These are phyloP conservation scores for Talaromyces nanjingensis DNA, from an alignment of 495 filamentous ascomycete species.

Conservation along the genomic window DNA sequence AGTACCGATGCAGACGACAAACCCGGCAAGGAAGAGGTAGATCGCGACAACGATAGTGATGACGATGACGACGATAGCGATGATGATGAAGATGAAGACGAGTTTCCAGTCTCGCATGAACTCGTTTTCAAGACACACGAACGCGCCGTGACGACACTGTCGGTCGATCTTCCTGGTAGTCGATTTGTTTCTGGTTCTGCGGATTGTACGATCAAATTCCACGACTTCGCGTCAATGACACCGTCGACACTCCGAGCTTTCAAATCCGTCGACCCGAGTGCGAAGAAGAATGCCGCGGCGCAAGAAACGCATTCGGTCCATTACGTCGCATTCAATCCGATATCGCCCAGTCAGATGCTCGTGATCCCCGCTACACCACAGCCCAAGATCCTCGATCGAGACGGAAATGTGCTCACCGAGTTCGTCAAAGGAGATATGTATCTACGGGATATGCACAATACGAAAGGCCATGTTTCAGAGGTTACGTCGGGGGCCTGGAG, in stretches of 20 bases:
- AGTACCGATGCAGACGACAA: conserved; percentile 13
- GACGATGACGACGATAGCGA: conserved; percentile 52
- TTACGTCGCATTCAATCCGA: conserved; percentile 77
- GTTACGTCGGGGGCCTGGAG: conserved; percentile 83
- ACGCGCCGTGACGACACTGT: conserved; percentile 73
- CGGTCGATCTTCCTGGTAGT: conserved; percentile 77
- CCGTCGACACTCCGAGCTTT: conserved; percentile 89
- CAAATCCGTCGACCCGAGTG: conserved; percentile 81
- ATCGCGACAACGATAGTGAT: conserved; percentile 39
- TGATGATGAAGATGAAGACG: conserved; percentile 70
- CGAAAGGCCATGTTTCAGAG: conserved; percentile 91
- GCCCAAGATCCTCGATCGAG: conserved; percentile 79
- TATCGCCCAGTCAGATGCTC: conserved; percentile 73
- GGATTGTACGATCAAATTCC: conserved; percentile 85
- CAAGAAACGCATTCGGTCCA: conserved; percentile 84
- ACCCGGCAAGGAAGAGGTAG: conserved; percentile 20
- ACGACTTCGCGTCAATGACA: conserved; percentile 94
- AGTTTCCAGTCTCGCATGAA: conserved; percentile 91
- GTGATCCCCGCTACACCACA: conserved; percentile 83
- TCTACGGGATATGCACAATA: conserved; percentile 89
- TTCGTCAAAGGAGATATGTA: conserved; percentile 99
- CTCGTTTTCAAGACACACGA: conserved; percentile 88
- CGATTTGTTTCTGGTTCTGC: conserved; percentile 83
- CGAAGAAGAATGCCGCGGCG: conserved; percentile 61
- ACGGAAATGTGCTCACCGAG: conserved; percentile 77